phyloP scores from a whole-genome alignment of 2,329 filamentous ascomycete species.

The Trichothecium roseum region DNA sequence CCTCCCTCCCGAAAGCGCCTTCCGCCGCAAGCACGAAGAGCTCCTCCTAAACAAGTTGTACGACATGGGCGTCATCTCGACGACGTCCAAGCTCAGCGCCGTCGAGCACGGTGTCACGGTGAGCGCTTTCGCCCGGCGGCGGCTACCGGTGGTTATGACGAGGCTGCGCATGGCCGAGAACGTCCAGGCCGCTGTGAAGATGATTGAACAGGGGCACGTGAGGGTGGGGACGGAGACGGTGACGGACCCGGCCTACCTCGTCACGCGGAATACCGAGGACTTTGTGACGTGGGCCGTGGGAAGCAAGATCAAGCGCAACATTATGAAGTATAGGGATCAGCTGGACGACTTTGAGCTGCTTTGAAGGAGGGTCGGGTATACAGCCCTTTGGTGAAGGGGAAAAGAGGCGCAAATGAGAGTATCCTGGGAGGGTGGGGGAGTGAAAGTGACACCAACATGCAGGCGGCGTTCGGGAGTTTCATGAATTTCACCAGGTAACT shows the following conservation, averaged over 20 bases:
- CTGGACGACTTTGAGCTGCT: slow-evolving; percentile 92
- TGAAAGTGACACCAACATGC: no score
- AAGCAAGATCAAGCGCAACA: slow-evolving; percentile 94
- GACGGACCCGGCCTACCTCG: slow-evolving; percentile 80
- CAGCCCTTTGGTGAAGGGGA: no score
- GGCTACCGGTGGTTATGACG: slow-evolving; percentile 86
- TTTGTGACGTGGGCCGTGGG: slow-evolving; percentile 94
- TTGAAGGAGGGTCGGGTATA: no score
- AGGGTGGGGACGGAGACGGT: slow-evolving; percentile 83
- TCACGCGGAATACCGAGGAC: slow-evolving; percentile 85
- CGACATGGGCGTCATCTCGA: slow-evolving; percentile 78
- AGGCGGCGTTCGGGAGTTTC: no score
- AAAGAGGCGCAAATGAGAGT: no score
- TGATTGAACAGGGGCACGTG: slow-evolving; percentile 92
- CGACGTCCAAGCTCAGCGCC: slow-evolving; percentile 65
- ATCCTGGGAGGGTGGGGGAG: no score
- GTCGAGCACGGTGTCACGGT: slow-evolving; percentile 88
- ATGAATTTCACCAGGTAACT: no score
- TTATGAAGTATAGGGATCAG: slow-evolving; percentile 90
- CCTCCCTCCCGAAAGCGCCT: slow-evolving; percentile 67
- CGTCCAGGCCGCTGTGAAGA: slow-evolving; percentile 71
- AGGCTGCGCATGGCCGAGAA: slow-evolving; percentile 85
- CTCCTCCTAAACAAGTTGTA: slow-evolving; percentile 85
- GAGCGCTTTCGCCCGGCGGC: slow-evolving; percentile 71
- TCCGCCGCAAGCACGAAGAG: slow-evolving; percentile 75